Evolutionary conservation across 768 basidiomycete species (phyloP).

Genomic region (Podaxis sp.): DNA sequence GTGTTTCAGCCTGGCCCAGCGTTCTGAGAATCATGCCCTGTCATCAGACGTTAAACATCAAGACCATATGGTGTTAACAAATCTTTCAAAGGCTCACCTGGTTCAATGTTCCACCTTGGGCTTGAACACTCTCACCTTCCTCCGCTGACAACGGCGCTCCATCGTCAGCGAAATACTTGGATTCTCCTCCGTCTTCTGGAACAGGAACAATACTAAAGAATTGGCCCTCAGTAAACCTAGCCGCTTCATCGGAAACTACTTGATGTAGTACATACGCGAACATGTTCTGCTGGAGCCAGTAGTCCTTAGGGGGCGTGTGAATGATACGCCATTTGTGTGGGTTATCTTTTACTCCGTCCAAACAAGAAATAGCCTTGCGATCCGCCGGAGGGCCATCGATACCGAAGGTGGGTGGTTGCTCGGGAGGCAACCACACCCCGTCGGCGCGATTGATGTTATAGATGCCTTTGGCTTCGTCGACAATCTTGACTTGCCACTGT

Average conservation of each 20-base stretch:
- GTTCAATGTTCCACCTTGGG: neutral
- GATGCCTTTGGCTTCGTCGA: neutral
- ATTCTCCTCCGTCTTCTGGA: neutral
- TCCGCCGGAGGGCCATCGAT: neutral
- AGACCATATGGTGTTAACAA: neutral
- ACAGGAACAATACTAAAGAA: neutral
- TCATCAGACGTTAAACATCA: neutral
- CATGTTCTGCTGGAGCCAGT: neutral
- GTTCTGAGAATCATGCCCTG: neutral
- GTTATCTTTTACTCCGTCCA: neutral
- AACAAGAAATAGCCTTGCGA: neutral
- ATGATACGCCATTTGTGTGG: neutral
- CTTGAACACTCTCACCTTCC: no score
- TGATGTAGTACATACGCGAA: neutral
- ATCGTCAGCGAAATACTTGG: neutral
- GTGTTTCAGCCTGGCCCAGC: neutral
- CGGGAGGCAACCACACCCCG: neutral
- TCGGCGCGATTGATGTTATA: neutral
- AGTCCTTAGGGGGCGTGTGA: neutral
- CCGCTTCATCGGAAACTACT: neutral
- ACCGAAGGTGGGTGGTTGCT: neutral
- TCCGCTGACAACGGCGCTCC: neutral
- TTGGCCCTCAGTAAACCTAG: neutral
- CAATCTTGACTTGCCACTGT: neutral
- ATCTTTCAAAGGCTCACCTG: no score